These are phyloP conservation scores for Avena atlantica DNA, from an alignment of 176 grass and related monocot species.

Conservation along the genomic window DNA sequence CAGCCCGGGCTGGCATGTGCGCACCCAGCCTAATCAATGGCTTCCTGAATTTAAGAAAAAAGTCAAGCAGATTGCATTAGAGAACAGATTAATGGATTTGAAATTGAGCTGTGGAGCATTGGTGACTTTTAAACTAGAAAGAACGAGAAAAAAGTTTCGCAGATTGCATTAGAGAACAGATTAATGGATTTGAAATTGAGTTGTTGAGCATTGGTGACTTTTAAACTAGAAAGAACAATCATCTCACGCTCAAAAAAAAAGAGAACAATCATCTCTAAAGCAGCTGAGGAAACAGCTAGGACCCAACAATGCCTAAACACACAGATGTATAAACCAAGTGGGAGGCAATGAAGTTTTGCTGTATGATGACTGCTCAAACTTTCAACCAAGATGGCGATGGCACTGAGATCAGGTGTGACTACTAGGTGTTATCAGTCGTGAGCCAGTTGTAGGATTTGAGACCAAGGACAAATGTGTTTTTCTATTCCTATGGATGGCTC, in stretches of 20 bases:
- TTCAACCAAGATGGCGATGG: constrained; percentile 9
- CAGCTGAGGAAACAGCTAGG: constrained; percentile 63
- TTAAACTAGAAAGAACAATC: constrained; percentile 48
- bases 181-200: constrained; percentile 37
- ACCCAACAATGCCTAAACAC: constrained; percentile 49
- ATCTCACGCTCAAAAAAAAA: neutral
- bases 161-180: constrained; percentile 19
- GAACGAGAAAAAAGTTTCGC: neutral
- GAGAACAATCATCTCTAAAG: constrained; percentile 43
- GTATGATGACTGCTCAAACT: constrained; percentile 45
- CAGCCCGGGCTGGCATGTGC: constrained; percentile 87
- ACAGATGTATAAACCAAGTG: constrained; percentile 52
- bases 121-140: constrained; percentile 35
- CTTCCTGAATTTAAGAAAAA: constrained; percentile 69
- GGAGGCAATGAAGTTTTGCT: constrained; percentile 37
- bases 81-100: constrained; percentile 25
- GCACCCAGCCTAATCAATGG: constrained; percentile 74
- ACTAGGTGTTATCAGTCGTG: neutral
- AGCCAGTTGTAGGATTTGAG: neutral
- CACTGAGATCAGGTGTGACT: constrained; percentile 12
- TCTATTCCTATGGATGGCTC: neutral
- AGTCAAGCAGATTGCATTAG: neutral
- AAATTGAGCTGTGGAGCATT: constrained; percentile 30
- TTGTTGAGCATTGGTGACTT: neutral
- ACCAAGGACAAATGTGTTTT: constrained; percentile 12